Evolutionary conservation across 352 stramenopile species (phyloP).

Genomic region (Hyaloperonospora brassicae): DNA sequence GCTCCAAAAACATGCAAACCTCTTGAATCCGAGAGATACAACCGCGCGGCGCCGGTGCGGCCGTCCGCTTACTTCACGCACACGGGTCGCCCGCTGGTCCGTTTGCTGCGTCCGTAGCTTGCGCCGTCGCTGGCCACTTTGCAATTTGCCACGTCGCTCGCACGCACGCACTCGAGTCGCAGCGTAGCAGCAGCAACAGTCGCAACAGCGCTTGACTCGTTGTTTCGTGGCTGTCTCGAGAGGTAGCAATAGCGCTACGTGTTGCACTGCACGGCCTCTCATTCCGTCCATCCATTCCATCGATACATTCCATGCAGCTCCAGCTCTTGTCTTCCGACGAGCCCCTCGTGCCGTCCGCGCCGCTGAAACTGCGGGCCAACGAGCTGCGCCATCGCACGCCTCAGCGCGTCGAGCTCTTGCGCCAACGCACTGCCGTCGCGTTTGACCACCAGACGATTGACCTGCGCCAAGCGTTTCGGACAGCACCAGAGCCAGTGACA

Average conservation of each 20-base stretch:
- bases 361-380: slow-evolving; percentile 37
- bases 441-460: slow-evolving; percentile 45
- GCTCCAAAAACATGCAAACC: slow-evolving; percentile 32
- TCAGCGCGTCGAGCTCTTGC: slow-evolving; percentile 37
- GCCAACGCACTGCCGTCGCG: slow-evolving; percentile 39
- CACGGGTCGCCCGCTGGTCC: neutral
- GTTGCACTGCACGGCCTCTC: too few relatives aligned
- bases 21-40: slow-evolving; percentile 25
- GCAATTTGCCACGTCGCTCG: slow-evolving; percentile 17
- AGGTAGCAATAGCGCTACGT: too few relatives aligned
- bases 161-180: neutral
- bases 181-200: neutral
- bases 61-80: too few relatives aligned
- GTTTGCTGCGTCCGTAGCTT: neutral
- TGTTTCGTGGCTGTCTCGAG: too few relatives aligned
- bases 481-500: slow-evolving; percentile 37
- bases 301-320: slow-evolving; percentile 17
- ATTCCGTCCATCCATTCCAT: neutral
- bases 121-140: slow-evolving; percentile 12
- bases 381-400: slow-evolving; percentile 31
- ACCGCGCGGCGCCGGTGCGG: slow-evolving; percentile 19
- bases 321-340: slow-evolving; percentile 25
- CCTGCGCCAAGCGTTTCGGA: slow-evolving; percentile 46
- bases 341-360: slow-evolving; percentile 3
- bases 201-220: too few relatives aligned